These are phyloP conservation scores for Cladosporium sp. DNA, from an alignment of 2,329 filamentous ascomycete genomes.

Conservation along the genomic window DNA sequence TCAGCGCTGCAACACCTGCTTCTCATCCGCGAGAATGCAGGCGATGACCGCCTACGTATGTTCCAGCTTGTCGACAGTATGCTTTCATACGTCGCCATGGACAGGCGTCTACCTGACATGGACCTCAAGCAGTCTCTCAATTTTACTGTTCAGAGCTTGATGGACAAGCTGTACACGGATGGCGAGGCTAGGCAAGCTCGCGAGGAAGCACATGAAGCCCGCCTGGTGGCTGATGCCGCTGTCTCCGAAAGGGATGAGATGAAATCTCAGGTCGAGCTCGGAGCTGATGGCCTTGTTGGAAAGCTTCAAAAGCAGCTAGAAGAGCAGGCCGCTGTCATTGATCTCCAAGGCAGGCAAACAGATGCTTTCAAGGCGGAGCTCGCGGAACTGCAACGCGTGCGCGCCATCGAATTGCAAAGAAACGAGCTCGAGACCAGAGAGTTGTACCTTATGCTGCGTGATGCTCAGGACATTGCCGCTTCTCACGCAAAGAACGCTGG, in stretches of 20 bases:
- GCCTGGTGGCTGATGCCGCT: constrained; percentile 90
- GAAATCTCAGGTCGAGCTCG: constrained; percentile 79
- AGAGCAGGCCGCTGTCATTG: constrained; percentile 85
- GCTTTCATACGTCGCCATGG: constrained; percentile 98
- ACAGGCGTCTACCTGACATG: constrained; percentile 89
- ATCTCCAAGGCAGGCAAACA: constrained; percentile 78
- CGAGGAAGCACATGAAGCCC: constrained; percentile 84
- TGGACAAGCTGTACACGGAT: constrained; percentile 95
- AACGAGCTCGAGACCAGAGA: constrained; percentile 96
- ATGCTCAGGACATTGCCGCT: constrained; percentile 92
- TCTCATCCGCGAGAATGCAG: constrained; percentile 84
- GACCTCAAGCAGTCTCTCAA: constrained; percentile 96
- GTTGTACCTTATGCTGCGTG: constrained; percentile 94
- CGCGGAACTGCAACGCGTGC: constrained; percentile 76
- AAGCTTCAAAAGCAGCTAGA: constrained; percentile 93
- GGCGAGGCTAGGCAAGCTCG: constrained; percentile 87
- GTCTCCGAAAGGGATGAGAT: constrained; percentile 96
- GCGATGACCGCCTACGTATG: constrained; percentile 87
- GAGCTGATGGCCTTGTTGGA: constrained; percentile 86
- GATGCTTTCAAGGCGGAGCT: constrained; percentile 86
- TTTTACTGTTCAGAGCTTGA: constrained; percentile 90
- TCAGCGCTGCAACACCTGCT: constrained; percentile 93
- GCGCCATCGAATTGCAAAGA: constrained; percentile 85
- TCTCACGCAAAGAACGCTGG: constrained; percentile 66
- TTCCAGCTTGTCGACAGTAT: constrained; percentile 98